phyloP scores from a whole-genome alignment of 257 asterid genomes.

The Nicotiana tomentosiformis region DNA sequence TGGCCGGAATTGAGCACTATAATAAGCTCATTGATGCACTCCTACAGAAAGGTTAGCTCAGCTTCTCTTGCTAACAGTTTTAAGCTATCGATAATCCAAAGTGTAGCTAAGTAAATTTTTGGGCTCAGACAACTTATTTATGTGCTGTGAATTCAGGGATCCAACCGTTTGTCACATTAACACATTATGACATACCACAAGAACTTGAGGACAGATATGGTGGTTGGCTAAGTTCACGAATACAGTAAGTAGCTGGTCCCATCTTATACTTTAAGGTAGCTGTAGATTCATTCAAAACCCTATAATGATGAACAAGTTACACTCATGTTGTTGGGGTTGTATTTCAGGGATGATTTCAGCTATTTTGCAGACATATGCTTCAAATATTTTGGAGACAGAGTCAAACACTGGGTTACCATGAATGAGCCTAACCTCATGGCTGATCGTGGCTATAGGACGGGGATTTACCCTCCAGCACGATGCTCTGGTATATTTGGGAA shows the following conservation, averaged over 20 bases:
- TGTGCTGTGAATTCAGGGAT: constrained; percentile 34
- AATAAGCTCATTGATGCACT: constrained; percentile 55
- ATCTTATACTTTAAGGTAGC: not conserved
- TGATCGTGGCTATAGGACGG: constrained; percentile 41
- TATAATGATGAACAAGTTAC: not conserved
- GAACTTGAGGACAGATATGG: constrained; percentile 70
- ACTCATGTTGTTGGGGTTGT: not conserved
- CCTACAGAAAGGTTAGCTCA: constrained; percentile 29
- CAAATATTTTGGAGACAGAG: constrained; percentile 51
- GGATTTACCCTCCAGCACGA: constrained; percentile 51
- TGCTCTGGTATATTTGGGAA: constrained; percentile 46
- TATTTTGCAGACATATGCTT: constrained; percentile 55
- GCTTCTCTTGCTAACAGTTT: not conserved
- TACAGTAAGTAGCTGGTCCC: constrained; percentile 25
- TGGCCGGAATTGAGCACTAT: constrained; percentile 50
- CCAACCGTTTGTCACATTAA: constrained; percentile 48
- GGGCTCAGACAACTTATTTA: not conserved
- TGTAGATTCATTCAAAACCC: not conserved
- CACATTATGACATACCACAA: constrained; percentile 64
- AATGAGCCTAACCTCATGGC: constrained; percentile 59
- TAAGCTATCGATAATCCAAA: not conserved
- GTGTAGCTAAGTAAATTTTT: not conserved
- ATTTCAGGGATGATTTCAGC: constrained; percentile 54
- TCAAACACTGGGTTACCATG: constrained; percentile 58
- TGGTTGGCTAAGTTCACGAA: constrained; percentile 49